These are phyloP conservation scores for Rhizopogon roseolus DNA, from an alignment of 768 basidiomycete species.

Conservation along the genomic window DNA sequence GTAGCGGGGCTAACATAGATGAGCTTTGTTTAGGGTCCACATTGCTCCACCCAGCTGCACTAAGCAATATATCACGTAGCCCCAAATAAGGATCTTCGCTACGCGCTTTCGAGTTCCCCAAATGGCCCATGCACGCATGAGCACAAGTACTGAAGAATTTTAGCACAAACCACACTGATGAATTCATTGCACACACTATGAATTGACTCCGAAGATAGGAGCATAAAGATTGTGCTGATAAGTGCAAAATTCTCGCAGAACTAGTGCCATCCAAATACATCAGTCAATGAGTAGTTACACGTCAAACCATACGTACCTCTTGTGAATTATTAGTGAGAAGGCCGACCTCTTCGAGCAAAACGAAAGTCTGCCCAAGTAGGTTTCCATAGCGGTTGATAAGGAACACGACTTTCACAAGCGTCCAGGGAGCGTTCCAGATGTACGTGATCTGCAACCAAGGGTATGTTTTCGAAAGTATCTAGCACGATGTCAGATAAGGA, in stretches of 20 bases:
- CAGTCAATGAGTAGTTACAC: neutral
- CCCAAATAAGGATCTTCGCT: neutral
- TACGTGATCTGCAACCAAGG: slow-evolving; percentile 7
- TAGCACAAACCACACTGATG: neutral
- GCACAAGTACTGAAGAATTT: slow-evolving; percentile 3
- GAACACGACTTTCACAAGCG: slow-evolving; percentile 5
- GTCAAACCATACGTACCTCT: neutral
- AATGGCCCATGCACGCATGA: slow-evolving; percentile 6
- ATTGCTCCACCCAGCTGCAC: neutral
- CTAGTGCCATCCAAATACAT: neutral
- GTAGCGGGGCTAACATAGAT: neutral
- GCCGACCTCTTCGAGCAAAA: slow-evolving; percentile 5
- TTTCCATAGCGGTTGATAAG: slow-evolving; percentile 15
- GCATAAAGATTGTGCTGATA: neutral
- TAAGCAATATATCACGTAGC: neutral
- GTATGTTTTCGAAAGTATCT: neutral
- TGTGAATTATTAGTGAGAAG: neutral
- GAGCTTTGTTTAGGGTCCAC: neutral
- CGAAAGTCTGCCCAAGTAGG: slow-evolving; percentile 7
- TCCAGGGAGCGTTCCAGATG: slow-evolving; percentile 13
- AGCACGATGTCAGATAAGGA: neutral
- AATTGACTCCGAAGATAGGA: neutral
- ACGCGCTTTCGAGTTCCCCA: neutral
- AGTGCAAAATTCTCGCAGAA: neutral
- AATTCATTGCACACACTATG: slow-evolving; percentile 2